Evolutionary conservation across 1,284 basidiomycete genomes (phyloP).

Genomic region (Fistulinella staudtii): DNA sequence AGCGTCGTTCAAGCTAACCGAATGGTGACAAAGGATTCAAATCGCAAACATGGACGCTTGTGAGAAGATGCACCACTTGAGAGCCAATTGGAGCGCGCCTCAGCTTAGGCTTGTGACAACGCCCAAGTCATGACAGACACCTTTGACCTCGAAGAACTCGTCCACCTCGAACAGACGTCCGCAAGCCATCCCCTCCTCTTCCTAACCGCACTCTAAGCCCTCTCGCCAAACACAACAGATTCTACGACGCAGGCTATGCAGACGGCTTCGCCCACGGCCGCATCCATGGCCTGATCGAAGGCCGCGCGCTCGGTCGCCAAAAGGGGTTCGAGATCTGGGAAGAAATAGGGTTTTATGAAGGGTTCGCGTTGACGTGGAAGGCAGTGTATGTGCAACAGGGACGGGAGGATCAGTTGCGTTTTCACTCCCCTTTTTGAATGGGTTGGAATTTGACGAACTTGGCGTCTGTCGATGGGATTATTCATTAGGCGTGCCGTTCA

Average conservation of each 20-base stretch:
- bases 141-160: conserved; percentile 62
- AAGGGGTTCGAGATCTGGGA: conserved; percentile 98
- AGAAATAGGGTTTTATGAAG: conserved; percentile 91
- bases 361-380: conserved; percentile 74
- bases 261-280: conserved; percentile 82
- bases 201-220: no score
- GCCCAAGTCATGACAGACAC: conserved; percentile 38
- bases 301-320: conserved; percentile 83
- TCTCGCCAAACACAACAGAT: conserved; percentile 46
- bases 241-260: conserved; percentile 75
- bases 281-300: conserved; percentile 89
- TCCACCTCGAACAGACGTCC: conserved; percentile 70
- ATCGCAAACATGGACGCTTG: no score
- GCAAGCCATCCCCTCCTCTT: no score
- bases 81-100: no score
- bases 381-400: conserved; percentile 42
- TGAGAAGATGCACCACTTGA: no score
- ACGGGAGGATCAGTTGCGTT: conserved; percentile 46
- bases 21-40: no score
- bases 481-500: conserved; percentile 54
- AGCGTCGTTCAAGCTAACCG: no score
- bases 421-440: neutral
- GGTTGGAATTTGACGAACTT: neutral
- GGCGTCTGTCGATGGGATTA: no score
- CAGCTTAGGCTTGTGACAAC: no score